Base-by-base conservation (phyloP, 768 basidiomycete species). In the Termitomyces sp. region DNA sequence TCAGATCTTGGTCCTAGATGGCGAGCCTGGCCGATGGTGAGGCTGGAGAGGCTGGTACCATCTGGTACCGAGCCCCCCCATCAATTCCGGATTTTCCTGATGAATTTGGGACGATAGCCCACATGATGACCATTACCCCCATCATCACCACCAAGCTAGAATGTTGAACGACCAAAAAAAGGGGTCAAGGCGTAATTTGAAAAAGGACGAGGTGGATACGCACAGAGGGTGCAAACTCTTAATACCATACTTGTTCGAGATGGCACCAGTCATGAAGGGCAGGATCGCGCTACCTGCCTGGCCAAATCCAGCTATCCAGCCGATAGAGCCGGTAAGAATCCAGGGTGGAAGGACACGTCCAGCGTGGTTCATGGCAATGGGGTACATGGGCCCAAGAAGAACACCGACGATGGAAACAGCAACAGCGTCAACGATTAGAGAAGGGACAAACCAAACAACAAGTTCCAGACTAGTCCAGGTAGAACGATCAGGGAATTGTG, bases 321-420 rank as follows among this genome's bases (percentile, higher is more conserved):
- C 87, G 39, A 89, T 85, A 12, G 85, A 79, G 24, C 81, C 84
- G 49, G 79, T 82, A 32, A 92, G 78, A 9, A 94, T 77, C 81
- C 87, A 87, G 8, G 79, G 79, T 7, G 92, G 93, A 9, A 95
- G 72, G 56, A 92, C 78, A 1, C 84, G 79, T 7, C 85, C 81
- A 1, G 87, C 76, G 48, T 89, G 83, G 68, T 89, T 90, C 84
- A 94, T 86, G 9, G 84, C 79, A 48, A 90, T 82, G 1, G 88
- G 89, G 68, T 88, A 91, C 75, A 91, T 84, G 3, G 89, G 90
- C 0, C 89, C 91, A n/a, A 92, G 76, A 24, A 91, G 71, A 9
- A 91, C 52, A 18, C 90, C 91, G 16, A 90, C 73, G 50, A 90
- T 65, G 2, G 87, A 80, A 24, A 91, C 79, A 0, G 86, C 84